phyloP scores from a whole-genome alignment of 139 green algal genomes.

The Picochlorum sp. region DNA sequence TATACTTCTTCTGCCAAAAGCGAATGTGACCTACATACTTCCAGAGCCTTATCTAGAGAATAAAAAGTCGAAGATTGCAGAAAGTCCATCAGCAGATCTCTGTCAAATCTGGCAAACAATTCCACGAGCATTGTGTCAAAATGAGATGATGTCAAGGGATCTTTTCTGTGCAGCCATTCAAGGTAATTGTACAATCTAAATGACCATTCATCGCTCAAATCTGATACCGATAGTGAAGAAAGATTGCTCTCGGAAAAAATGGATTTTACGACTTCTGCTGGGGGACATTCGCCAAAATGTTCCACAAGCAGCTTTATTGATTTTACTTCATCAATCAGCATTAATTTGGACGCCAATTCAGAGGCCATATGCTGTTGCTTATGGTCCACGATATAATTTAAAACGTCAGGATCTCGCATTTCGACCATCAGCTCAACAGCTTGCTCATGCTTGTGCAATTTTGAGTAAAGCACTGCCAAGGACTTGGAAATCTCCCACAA shows the following conservation, averaged over 20 bases:
- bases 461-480: no score
- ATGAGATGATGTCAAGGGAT: conserved; percentile 34
- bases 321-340: conserved; percentile 48
- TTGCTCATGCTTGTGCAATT: no score
- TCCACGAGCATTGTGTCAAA: conserved; percentile 69
- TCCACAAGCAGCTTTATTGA: conserved; percentile 46
- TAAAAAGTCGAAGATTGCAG: conserved; percentile 64
- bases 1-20: conserved; percentile 74
- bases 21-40: conserved; percentile 48
- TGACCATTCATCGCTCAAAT: conserved; percentile 23
- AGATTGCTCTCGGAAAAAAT: neutral
- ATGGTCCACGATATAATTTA: no score
- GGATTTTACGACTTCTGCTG: conserved; percentile 31
- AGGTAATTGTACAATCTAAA: conserved; percentile 62
- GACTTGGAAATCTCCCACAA: no score
- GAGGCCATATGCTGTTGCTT: no score
- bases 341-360: conserved; percentile 24
- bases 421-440: no score
- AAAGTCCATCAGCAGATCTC: conserved; percentile 64
- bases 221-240: neutral
- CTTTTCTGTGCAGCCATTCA: conserved; percentile 41
- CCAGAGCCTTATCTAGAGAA: conserved; percentile 64
- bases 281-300: conserved; percentile 34
- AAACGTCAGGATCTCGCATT: no score
- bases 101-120: conserved; percentile 74